A percentile compares a stretch with the other conserved stretches of the same genome.
Conservation (phyloP, 208 protist genomes). For the Leishmania major region DNA sequence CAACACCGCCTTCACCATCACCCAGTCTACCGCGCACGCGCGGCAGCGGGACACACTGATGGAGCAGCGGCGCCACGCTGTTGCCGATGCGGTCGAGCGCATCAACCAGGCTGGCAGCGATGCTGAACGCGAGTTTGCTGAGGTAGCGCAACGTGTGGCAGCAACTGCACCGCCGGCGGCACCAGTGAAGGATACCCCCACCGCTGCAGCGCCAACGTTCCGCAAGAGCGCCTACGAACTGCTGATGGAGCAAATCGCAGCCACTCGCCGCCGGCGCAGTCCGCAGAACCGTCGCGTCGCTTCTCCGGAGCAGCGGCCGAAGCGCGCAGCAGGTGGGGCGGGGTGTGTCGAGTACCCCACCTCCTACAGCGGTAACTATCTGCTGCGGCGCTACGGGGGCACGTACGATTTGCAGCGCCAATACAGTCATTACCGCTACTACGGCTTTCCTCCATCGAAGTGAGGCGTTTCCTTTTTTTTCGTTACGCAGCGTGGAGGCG, state of each 20-base stretch:
- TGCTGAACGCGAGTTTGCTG: slow-evolving; percentile 41
- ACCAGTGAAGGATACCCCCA: background rate
- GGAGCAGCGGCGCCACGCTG: slow-evolving; percentile 48
- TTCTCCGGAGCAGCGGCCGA: slow-evolving; percentile 1
- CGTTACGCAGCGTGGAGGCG: background rate
- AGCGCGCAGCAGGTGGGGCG: slow-evolving; percentile 3
- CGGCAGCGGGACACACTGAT: slow-evolving; percentile 30
- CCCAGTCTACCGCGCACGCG: slow-evolving; percentile 70
- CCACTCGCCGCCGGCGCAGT: slow-evolving; percentile 9
- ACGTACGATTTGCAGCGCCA: slow-evolving; percentile 53
- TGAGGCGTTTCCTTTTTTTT: background rate
- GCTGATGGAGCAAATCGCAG: slow-evolving; percentile 44
- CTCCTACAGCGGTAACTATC: slow-evolving; percentile 52
- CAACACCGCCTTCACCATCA: slow-evolving; percentile 79
- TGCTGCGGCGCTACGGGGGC: slow-evolving; percentile 77
- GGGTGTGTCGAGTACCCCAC: slow-evolving; percentile 5
- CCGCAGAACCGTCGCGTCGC: slow-evolving; percentile 2
- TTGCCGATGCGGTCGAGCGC: slow-evolving; percentile 57
- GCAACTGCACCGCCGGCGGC: background rate
- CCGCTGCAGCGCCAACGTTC: slow-evolving; percentile 23
- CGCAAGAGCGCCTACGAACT: slow-evolving; percentile 55
- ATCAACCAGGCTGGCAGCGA: slow-evolving; percentile 52
- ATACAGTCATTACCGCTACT: slow-evolving; percentile 72
- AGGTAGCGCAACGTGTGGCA: slow-evolving; percentile 8
- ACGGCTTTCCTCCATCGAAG: slow-evolving; percentile 49